Evolutionary conservation across 2,329 filamentous ascomycete species (phyloP), one percentile per base, ranked within the genome.

Genomic region (Aspergillus melleus): DNA sequence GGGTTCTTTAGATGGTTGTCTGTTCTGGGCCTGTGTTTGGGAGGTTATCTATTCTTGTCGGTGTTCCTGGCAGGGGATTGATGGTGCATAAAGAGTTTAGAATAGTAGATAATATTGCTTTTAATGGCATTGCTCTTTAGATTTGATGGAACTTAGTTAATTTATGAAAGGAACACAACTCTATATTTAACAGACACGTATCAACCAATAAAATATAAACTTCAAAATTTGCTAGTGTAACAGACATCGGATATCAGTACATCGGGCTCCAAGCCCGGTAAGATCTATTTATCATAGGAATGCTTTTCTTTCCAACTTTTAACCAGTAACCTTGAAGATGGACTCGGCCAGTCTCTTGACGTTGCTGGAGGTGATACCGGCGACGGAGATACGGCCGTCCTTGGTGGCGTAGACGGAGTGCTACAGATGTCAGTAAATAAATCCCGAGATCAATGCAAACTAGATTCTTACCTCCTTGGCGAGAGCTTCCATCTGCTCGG

Each of bases 361-460:
- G 64, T 82, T 82, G 72, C 70, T 77, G 44, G 74, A 69, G 61
- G 80, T 82, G 72, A 82, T 82, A 64, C 80, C 80, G 57, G 77
- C 77, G 44, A 80, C 79, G 36, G 80, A 80, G 66, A 84, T 80
- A 70, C 82, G 78, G 60, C 82, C 82, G 66, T 83, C 81, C 84
- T 92, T 95, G 79, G 95, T 98, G 67, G 93, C 94, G 77, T 99
- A 99, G 71, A 99, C 94, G 62, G 92, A 96, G 85, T 95, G 91
- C 84, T 86, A 49, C 29, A 39, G 55, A 44, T n/a, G 32, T 67
- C 59, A 70, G 66, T 49, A 12, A 42, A 24, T 36, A 20, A 14
- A 16, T 19, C 6, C 49, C 16, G 22, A 46, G 49, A 54, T 26
- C 10, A 30, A 26, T 26, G 20, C 20, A 55, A 57, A 16, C 4